Evolutionary conservation across 116 monocot species (phyloP).

Genomic region (Trichopus zeylanicus): DNA sequence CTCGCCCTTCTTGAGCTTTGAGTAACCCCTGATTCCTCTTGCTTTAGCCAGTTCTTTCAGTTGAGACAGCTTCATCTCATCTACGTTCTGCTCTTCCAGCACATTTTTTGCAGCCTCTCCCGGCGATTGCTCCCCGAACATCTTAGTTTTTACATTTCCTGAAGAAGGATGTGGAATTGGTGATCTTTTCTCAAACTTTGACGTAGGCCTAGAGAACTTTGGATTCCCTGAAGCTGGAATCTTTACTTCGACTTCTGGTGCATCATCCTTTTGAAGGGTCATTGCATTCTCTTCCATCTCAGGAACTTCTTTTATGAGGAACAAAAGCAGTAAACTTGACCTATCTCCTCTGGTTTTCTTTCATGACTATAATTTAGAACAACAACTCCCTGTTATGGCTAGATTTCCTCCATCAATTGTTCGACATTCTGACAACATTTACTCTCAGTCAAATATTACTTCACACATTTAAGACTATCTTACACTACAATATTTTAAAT

Average conservation of each 20-base stretch:
- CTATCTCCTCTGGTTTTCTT: too few relatives aligned
- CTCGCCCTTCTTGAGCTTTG: constrained; percentile 61
- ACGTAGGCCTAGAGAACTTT: constrained; percentile 28
- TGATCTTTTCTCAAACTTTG: constrained; percentile 58
- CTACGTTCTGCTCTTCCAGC: constrained; percentile 19
- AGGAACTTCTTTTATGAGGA: not conserved
- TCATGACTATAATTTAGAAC: too few relatives aligned
- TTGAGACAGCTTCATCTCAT: constrained; percentile 50
- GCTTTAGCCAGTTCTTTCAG: constrained; percentile 58
- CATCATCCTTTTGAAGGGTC: not conserved
- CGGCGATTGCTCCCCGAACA: not conserved
- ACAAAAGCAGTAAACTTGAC: not conserved
- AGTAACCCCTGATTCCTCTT: constrained; percentile 50
- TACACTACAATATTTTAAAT: too few relatives aligned
- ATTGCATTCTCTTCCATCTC: constrained; percentile 3
- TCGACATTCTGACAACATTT: too few relatives aligned
- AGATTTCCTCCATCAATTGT: too few relatives aligned
- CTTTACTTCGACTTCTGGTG: constrained; percentile 3
- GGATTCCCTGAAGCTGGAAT: constrained; percentile 2
- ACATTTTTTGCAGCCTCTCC: not conserved
- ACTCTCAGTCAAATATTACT: too few relatives aligned
- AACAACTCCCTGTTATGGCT: too few relatives aligned
- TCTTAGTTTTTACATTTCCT: constrained; percentile 1
- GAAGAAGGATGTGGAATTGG: constrained; percentile 28
- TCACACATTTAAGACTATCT: too few relatives aligned